These are phyloP conservation scores for Glycine soja DNA, from an alignment of 306 rosid species.

Conservation along the genomic window DNA sequence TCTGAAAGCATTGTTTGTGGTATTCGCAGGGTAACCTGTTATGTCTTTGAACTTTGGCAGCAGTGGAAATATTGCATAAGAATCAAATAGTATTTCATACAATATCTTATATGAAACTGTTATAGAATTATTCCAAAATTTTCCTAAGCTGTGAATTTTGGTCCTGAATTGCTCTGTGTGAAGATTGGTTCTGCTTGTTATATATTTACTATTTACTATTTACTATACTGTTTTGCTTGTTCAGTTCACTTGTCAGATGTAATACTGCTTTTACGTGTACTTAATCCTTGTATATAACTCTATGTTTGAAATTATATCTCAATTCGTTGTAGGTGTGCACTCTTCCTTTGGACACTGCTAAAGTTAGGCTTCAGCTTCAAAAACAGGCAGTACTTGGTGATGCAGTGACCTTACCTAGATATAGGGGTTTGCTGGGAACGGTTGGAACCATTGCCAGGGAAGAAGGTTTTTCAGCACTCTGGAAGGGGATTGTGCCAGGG, in stretches of 20 bases:
- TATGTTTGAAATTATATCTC: slow-evolving; percentile 26
- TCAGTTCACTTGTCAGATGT: slow-evolving; percentile 37
- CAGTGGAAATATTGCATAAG: not conserved
- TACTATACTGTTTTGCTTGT: slow-evolving; percentile 16
- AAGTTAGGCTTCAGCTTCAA: slow-evolving; percentile 97
- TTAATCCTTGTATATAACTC: not conserved
- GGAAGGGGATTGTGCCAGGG: slow-evolving; percentile 98
- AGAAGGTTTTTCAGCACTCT: slow-evolving; percentile 86
- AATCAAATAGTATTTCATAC: no score
- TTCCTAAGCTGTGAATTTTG: not conserved
- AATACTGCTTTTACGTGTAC: not conserved
- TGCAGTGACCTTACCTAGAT: slow-evolving; percentile 70
- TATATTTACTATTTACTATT: not conserved
- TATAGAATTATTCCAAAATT: slow-evolving; percentile 9
- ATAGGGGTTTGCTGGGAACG: slow-evolving; percentile 91
- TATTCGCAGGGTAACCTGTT: not conserved
- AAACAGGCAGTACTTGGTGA: slow-evolving; percentile 76
- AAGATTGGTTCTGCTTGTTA: slow-evolving; percentile 26
- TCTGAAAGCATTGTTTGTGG: slow-evolving; percentile 15
- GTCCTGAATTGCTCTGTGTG: slow-evolving; percentile 27
- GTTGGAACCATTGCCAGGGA: slow-evolving; percentile 95
- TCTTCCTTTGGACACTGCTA: slow-evolving; percentile 96
- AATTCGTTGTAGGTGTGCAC: slow-evolving; percentile 71
- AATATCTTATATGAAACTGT: not conserved
- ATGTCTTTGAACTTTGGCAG: not conserved